A percentile compares a stretch with the other conserved stretches of the same genome.
Conservation (phyloP, 805 yeast genomes). For the Pichia gijzeniarum region DNA sequence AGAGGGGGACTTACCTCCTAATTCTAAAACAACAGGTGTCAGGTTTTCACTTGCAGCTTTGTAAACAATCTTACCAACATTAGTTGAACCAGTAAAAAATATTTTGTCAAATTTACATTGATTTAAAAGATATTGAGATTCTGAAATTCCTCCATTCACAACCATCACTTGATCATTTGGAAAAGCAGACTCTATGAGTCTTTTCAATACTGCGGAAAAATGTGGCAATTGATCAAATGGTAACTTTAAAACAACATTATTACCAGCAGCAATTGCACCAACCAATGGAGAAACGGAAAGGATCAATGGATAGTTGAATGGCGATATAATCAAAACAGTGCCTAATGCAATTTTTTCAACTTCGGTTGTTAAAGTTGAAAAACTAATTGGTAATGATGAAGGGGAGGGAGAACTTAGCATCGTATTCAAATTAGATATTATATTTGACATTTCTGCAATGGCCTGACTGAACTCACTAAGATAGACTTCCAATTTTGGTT, state of each 20-base stretch:
- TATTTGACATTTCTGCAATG: slow-evolving; percentile 49
- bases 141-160: slow-evolving; percentile 66
- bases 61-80: slow-evolving; percentile 73
- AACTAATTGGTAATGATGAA: slow-evolving; percentile 31
- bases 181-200: slow-evolving; percentile 45
- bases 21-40: slow-evolving; percentile 75
- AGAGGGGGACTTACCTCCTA: slow-evolving; percentile 92
- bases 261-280: slow-evolving; percentile 84
- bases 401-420: slow-evolving; percentile 53
- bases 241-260: slow-evolving; percentile 61
- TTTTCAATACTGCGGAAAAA: slow-evolving; percentile 50
- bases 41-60: slow-evolving; percentile 76
- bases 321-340: slow-evolving; percentile 62
- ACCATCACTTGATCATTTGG: slow-evolving; percentile 52
- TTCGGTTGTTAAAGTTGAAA: slow-evolving; percentile 18
- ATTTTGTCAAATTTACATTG: slow-evolving; percentile 69
- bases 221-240: slow-evolving; percentile 69
- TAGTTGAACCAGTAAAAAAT: slow-evolving; percentile 75
- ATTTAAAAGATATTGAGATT: slow-evolving; percentile 52
- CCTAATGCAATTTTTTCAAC: slow-evolving; percentile 50
- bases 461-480: slow-evolving; percentile 49
- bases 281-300: slow-evolving; percentile 60
- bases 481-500: slow-evolving; percentile 56
- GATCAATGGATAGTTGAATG: slow-evolving; percentile 75
- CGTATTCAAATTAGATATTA: slow-evolving; percentile 51